Evolutionary conservation across 2,329 filamentous ascomycete genomes (phyloP).

Genomic region (Curvularia eragrostidis): DNA sequence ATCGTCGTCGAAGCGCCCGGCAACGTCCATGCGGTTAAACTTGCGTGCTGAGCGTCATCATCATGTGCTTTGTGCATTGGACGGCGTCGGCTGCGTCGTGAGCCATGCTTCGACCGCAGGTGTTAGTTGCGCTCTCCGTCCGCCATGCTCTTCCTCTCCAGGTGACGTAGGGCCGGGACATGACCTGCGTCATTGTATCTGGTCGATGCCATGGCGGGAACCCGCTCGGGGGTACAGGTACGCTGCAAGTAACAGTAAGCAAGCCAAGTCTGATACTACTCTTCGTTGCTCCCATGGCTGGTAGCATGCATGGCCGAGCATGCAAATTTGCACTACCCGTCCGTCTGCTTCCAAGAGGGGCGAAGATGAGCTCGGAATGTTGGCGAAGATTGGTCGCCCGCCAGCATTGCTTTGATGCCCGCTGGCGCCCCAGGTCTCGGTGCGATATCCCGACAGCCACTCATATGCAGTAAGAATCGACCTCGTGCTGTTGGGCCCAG

Average conservation of each 20-base stretch:
- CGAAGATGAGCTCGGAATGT: neutral
- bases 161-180: neutral
- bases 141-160: neutral
- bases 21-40: constrained; percentile 12
- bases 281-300: too few relatives aligned
- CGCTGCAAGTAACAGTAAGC: neutral
- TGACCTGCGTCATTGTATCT: neutral
- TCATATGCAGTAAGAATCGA: neutral
- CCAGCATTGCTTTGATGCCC: neutral
- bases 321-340: neutral
- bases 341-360: neutral
- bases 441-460: neutral
- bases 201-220: too few relatives aligned
- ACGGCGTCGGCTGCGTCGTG: neutral
- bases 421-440: neutral
- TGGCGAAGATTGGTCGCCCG: neutral
- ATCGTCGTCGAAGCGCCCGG: constrained; percentile 14
- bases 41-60: neutral
- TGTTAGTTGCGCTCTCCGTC: neutral
- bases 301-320: neutral
- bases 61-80: neutral
- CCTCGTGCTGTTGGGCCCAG: neutral
- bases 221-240: neutral
- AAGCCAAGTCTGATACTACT: neutral
- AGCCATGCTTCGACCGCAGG: neutral